These are phyloP conservation scores for Phytophthora pini DNA, from an alignment of 352 stramenopile genomes.

Conservation along the genomic window DNA sequence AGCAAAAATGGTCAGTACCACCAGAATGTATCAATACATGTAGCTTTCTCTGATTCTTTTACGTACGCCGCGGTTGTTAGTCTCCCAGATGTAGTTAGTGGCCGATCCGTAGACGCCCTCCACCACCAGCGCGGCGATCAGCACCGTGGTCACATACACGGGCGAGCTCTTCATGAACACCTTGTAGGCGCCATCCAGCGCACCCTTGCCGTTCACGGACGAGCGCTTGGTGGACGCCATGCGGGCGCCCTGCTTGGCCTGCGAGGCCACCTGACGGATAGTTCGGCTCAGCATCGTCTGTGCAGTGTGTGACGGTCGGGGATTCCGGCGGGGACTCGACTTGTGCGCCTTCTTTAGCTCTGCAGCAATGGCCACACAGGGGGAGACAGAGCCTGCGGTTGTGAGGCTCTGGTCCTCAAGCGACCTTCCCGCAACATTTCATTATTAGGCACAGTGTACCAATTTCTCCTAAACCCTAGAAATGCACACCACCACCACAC, in stretches of 20 bases:
- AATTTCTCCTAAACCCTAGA: not conserved
- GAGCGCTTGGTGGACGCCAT: slow-evolving; percentile 72
- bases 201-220: slow-evolving; percentile 79
- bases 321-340: slow-evolving; percentile 13
- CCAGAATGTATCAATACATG: slow-evolving; percentile 36
- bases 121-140: slow-evolving; percentile 70
- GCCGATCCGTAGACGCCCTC: slow-evolving; percentile 77
- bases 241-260: slow-evolving; percentile 51
- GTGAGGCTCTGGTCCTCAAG: slow-evolving; percentile 1
- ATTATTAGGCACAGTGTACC: slow-evolving; percentile 1
- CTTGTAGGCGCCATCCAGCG: slow-evolving; percentile 70
- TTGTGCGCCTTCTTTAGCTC: slow-evolving; percentile 35
- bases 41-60: no score
- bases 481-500: slow-evolving; percentile 11
- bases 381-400: slow-evolving; percentile 29
- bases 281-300: slow-evolving; percentile 62
- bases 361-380: slow-evolving; percentile 21
- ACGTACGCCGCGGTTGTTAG: slow-evolving; percentile 85
- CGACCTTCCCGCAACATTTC: slow-evolving; percentile 24
- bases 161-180: slow-evolving; percentile 86
- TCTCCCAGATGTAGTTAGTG: slow-evolving; percentile 84
- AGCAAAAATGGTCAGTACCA: slow-evolving; percentile 31
- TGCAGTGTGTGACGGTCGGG: not conserved
- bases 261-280: slow-evolving; percentile 50
- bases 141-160: slow-evolving; percentile 81